phyloP scores from a whole-genome alignment of 2,329 filamentous ascomycete species.

The Pyrenochaeta sp. region DNA sequence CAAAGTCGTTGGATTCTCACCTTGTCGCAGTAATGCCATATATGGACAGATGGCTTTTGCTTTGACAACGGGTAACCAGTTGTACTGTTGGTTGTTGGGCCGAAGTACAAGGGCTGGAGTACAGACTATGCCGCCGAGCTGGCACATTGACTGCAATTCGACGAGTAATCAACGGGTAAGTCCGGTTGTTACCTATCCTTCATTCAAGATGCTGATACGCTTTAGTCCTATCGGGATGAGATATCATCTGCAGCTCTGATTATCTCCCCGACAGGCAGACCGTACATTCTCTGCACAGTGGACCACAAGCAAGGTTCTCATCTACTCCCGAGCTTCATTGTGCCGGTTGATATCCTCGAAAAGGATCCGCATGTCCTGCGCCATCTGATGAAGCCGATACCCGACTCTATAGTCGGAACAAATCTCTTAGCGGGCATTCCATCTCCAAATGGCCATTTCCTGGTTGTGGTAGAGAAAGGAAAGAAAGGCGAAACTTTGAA shows the following conservation, averaged over 20 bases:
- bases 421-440: slow-evolving; percentile 20
- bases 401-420: slow-evolving; percentile 12
- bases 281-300: slow-evolving; percentile 29
- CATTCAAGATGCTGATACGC: slow-evolving; percentile 6
- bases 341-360: slow-evolving; percentile 13
- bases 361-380: slow-evolving; percentile 4
- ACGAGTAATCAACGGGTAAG: slow-evolving; percentile 22
- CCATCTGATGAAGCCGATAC: slow-evolving; percentile 14
- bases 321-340: slow-evolving; percentile 25
- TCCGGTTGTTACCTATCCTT: not conserved
- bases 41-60: slow-evolving; percentile 20
- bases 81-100: slow-evolving; percentile 26
- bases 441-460: slow-evolving; percentile 24
- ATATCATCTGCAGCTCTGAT: slow-evolving; percentile 26
- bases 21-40: slow-evolving; percentile 4
- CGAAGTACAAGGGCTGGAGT: not conserved
- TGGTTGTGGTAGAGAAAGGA: slow-evolving; percentile 22
- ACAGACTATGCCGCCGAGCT: slow-evolving; percentile 7
- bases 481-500: slow-evolving; percentile 11
- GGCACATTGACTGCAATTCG: slow-evolving; percentile 17
- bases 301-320: slow-evolving; percentile 26
- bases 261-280: slow-evolving; percentile 18
- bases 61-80: slow-evolving; percentile 23
- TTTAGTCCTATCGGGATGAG: slow-evolving; percentile 21
- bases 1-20: slow-evolving; percentile 28